A percentile compares a stretch with the other conserved stretches of the same genome.
These are phyloP conservation scores for Solanum corneliomulleri DNA, from an alignment of 257 asterid genomes.

Conservation along the genomic window DNA sequence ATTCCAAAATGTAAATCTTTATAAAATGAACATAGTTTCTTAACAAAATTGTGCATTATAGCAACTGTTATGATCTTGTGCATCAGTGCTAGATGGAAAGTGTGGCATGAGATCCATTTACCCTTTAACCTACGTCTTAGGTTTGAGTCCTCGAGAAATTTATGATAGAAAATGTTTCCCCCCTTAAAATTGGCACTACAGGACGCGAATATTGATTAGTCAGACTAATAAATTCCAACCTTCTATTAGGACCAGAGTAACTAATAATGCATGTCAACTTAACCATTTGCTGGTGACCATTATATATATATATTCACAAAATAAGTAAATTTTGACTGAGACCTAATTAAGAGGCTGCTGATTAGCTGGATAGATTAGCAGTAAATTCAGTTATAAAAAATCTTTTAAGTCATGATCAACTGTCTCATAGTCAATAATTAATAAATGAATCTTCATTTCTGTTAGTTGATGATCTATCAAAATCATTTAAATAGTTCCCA, in stretches of 20 bases:
- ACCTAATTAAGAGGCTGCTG: not conserved
- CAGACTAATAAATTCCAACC: not conserved
- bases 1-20: not conserved
- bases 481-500: not conserved
- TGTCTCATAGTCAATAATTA: not conserved
- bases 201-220: not conserved
- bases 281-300: not conserved
- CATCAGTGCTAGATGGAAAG: not conserved
- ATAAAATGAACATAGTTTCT: not conserved
- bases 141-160: not conserved
- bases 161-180: not conserved
- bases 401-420: not conserved
- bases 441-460: not conserved
- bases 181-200: not conserved
- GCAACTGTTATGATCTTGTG: not conserved
- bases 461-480: not conserved
- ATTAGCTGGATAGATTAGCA: not conserved
- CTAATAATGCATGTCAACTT: not conserved
- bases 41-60: not conserved
- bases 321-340: not conserved
- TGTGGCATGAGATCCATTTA: not conserved
- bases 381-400: not conserved
- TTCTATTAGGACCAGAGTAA: not conserved
- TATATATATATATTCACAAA: not conserved
- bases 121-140: too few species aligned